Conservation (phyloP, 164 flowering plant genomes). For the Liquidambar formosana region DNA sequence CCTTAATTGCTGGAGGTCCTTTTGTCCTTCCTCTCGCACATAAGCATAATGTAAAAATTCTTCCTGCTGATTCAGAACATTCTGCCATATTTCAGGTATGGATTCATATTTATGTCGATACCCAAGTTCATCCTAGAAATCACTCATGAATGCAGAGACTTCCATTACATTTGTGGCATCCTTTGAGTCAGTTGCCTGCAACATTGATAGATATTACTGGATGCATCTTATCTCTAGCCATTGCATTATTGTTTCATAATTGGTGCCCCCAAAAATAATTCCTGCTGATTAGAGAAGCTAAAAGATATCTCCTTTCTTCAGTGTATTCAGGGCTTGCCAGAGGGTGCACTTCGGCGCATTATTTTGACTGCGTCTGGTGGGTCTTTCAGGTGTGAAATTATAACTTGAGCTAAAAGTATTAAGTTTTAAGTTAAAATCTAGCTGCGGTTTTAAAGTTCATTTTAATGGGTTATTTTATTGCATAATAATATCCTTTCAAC, state of each 20-base stretch:
- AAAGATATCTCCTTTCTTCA: conserved; percentile 40
- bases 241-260: background rate
- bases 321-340: conserved; percentile 98
- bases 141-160: background rate
- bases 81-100: conserved; percentile 97
- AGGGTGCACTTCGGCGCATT: conserved; percentile 87
- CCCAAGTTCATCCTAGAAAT: background rate
- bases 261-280: background rate
- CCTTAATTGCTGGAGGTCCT: conserved; percentile 96
- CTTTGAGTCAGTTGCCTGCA: background rate
- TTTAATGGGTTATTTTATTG: too few species aligned
- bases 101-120: background rate
- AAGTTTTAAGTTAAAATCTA: background rate
- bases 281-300: conserved; percentile 12
- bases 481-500: too few species aligned
- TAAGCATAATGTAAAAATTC: conserved; percentile 90
- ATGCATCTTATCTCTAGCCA: background rate
- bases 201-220: background rate
- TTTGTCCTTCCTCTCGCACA: conserved; percentile 97
- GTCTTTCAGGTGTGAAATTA: conserved; percentile 75
- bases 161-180: background rate
- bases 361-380: conserved; percentile 98
- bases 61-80: conserved; percentile 99
- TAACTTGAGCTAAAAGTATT: background rate
- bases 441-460: too few species aligned